phyloP scores from a whole-genome alignment of 768 basidiomycete species.

The Lactarius hatsudake region DNA sequence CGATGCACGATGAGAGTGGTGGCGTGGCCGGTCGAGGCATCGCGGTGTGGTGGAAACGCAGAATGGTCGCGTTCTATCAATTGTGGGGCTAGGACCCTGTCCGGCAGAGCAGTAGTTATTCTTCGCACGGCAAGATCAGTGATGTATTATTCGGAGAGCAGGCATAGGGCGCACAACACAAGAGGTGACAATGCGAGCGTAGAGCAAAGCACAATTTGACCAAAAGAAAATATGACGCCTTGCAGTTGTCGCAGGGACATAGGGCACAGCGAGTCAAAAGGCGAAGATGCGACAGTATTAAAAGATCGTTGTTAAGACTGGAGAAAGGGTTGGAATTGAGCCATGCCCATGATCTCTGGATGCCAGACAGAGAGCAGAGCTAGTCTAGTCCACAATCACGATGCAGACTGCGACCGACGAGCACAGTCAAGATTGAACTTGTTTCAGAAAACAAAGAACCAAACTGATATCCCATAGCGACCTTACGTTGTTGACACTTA shows the following conservation, averaged over 20 bases:
- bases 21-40: background rate
- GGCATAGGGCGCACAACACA: slow-evolving; percentile 5
- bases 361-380: background rate
- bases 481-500: background rate
- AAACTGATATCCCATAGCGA: background rate
- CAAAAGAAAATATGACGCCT: background rate
- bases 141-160: background rate
- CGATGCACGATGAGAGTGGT: background rate
- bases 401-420: background rate
- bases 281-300: background rate
- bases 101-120: background rate
- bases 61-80: background rate
- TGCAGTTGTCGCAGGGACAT: slow-evolving; percentile 9
- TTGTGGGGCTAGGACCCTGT: background rate
- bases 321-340: background rate
- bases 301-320: background rate
- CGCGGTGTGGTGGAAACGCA: no score
- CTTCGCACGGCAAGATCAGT: slow-evolving; percentile 1
- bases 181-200: slow-evolving; percentile 7
- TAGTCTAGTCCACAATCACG: slow-evolving; percentile 6
- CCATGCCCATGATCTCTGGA: background rate
- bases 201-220: background rate
- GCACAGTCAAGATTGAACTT: background rate
- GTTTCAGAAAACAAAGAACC: background rate
- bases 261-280: slow-evolving; percentile 10